A percentile compares a stretch with the other conserved stretches of the same genome.
Evolutionary conservation across 1,284 basidiomycete genomes (phyloP).

Genomic region (Schizophyllum amplum): DNA sequence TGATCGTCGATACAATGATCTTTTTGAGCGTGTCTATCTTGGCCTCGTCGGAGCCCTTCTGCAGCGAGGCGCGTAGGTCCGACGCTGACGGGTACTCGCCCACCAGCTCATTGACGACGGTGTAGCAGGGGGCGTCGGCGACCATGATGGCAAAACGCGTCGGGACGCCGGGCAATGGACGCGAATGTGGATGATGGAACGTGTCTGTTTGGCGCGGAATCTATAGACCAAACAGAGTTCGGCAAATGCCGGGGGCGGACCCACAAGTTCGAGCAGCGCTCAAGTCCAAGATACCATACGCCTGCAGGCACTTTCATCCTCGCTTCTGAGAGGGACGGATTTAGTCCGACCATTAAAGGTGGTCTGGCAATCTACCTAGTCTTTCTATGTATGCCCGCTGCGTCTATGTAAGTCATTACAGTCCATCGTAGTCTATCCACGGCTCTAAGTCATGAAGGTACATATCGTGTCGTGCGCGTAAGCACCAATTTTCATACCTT

Average conservation of each 20-base stretch:
- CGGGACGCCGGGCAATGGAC: neutral
- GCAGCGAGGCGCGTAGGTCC: constrained; percentile 82
- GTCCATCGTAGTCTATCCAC: too few relatives aligned
- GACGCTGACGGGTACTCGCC: constrained; percentile 72
- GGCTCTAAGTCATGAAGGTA: too few relatives aligned
- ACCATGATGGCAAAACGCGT: constrained; percentile 8
- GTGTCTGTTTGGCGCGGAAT: neutral
- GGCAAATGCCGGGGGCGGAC: neutral
- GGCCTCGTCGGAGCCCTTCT: constrained; percentile 96
- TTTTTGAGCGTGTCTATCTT: constrained; percentile 95
- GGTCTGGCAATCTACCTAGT: too few relatives aligned
- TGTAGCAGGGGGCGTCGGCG: constrained; percentile 69
- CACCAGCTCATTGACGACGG: constrained; percentile 75
- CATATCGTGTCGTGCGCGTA: too few relatives aligned
- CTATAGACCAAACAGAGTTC: too few relatives aligned
- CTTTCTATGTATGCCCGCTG: too few relatives aligned
- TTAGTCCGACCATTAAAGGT: too few relatives aligned
- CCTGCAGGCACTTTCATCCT: too few relatives aligned
- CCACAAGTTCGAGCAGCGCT: neutral
- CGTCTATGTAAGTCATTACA: too few relatives aligned
- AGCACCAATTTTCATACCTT: neutral
- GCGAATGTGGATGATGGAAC: neutral
- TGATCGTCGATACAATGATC: constrained; percentile 94
- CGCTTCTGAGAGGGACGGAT: too few relatives aligned
- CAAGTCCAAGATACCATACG: too few relatives aligned